Conservation (phyloP, 306 rosid genomes). For the Quercus suber region DNA sequence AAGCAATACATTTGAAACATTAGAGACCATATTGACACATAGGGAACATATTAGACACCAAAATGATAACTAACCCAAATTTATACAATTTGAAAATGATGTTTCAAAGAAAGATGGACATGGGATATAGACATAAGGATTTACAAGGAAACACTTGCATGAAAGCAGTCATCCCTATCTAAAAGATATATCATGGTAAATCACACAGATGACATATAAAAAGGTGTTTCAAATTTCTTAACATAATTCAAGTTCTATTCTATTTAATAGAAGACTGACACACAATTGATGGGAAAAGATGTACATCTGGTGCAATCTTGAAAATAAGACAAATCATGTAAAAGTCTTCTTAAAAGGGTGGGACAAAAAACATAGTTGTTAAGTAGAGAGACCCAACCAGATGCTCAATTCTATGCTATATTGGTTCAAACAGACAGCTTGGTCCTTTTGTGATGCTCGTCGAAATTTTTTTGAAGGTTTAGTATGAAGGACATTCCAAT, state of each 20-base stretch:
- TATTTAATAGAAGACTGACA: not conserved
- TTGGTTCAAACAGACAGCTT: not conserved
- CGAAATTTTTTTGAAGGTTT: not conserved
- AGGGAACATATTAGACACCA: no score
- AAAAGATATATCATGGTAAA: not conserved
- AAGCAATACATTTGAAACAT: no score
- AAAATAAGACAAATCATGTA: not conserved
- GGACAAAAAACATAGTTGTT: not conserved
- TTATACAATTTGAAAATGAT: not conserved
- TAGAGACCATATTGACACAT: no score
- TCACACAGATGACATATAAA: not conserved
- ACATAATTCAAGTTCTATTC: not conserved
- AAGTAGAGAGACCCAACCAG: not conserved
- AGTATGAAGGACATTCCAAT: constrained; percentile 1
- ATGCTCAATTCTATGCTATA: not conserved
- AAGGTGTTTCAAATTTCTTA: not conserved
- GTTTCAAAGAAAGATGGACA: not conserved
- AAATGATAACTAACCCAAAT: no score
- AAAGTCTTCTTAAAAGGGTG: not conserved
- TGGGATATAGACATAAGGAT: not conserved
- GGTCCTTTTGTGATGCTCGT: not conserved
- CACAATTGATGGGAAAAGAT: not conserved
- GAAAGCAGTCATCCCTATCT: not conserved
- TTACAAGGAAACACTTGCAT: not conserved
- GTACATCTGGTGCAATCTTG: not conserved